Evolutionary conservation across 2,329 filamentous ascomycete species (phyloP).

Genomic region (Lasiodiplodia gonubiensis): DNA sequence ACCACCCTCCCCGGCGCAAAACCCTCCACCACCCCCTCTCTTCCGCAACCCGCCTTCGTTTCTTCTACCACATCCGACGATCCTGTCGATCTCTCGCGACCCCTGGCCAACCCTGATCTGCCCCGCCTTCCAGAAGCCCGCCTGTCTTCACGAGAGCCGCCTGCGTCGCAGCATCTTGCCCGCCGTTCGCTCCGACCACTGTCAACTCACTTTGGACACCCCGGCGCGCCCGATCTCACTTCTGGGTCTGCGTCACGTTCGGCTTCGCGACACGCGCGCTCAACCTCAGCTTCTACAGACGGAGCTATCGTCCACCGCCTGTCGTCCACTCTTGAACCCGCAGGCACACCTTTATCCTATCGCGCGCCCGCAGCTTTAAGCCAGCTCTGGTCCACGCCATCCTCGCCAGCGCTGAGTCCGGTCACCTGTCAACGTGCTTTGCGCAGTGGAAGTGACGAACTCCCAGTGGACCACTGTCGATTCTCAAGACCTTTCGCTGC

Average conservation of each 20-base stretch:
- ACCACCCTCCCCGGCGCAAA: not conserved
- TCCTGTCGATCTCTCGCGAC: constrained; percentile 4
- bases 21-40: constrained; percentile 4
- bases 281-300: not conserved
- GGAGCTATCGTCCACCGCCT: not conserved
- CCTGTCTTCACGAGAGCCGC: not conserved
- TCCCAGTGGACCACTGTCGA: not conserved
- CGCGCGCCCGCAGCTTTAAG: constrained; percentile 8
- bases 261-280: not conserved
- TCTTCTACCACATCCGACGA: constrained; percentile 10
- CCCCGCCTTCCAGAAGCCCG: not conserved
- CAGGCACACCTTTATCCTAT: not conserved
- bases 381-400: not conserved
- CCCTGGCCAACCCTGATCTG: not conserved
- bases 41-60: not conserved
- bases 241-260: not conserved
- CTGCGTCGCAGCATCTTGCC: not conserved
- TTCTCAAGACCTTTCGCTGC: not conserved
- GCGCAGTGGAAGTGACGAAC: not conserved
- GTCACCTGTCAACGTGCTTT: not conserved
- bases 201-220: not conserved
- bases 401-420: constrained; percentile 8
- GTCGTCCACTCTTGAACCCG: constrained; percentile 1
- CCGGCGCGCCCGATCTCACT: not conserved
- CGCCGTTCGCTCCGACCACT: not conserved